Conservation (phyloP, 1,284 basidiomycete genomes). For the Ceratobasidium sp. region DNA sequence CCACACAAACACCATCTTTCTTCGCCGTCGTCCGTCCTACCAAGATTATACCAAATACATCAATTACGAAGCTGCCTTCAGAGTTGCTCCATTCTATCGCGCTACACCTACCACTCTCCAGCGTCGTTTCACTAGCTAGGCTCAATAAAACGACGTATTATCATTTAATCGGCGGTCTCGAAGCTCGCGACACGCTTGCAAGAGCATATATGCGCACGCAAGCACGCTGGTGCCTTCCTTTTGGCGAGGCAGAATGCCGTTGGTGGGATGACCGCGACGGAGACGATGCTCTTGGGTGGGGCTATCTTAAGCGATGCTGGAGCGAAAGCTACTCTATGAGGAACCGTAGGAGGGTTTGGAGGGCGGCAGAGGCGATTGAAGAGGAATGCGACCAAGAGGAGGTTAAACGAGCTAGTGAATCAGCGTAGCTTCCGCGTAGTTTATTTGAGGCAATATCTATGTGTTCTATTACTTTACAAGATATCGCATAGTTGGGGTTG, state of each 20-base stretch:
- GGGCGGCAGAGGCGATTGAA: slow-evolving; percentile 32
- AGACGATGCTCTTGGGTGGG: slow-evolving; percentile 30
- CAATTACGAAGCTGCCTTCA: background rate
- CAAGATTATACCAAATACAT: background rate
- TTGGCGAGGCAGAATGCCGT: slow-evolving; percentile 8
- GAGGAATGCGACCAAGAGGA: slow-evolving; percentile 31
- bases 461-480: too few relatives aligned
- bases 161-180: background rate
- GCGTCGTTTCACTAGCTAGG: slow-evolving; percentile 6
- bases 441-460: too few relatives aligned
- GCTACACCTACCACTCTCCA: slow-evolving; percentile 3
- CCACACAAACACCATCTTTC: background rate
- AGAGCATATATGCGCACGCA: slow-evolving; percentile 27
- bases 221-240: slow-evolving; percentile 22
- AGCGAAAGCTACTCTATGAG: slow-evolving; percentile 32
- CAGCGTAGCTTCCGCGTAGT: background rate
- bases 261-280: slow-evolving; percentile 27
- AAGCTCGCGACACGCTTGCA: slow-evolving; percentile 1
- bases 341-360: slow-evolving; percentile 31
- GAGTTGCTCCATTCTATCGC: slow-evolving; percentile 10
- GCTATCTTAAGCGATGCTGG: slow-evolving; percentile 16
- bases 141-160: background rate
- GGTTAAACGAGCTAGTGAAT: background rate
- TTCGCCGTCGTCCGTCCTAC: background rate
- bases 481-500: too few relatives aligned